A percentile compares a stretch with the other conserved stretches of the same genome.
Conservation (phyloP, 441 rosid genomes). For the Euphorbia celastroides region DNA sequence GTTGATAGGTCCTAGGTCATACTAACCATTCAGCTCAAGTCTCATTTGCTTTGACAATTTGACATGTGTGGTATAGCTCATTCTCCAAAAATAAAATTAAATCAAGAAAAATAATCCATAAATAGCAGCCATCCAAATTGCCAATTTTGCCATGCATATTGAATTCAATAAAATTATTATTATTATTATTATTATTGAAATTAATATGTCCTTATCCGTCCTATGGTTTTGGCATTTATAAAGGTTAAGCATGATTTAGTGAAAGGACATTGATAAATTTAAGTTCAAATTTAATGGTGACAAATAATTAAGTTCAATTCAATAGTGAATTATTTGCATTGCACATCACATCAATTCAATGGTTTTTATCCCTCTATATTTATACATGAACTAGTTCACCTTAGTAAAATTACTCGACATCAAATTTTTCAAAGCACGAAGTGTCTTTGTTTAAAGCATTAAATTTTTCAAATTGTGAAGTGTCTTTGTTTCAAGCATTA, state of each 20-base stretch:
- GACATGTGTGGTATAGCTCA: conserved; percentile 1
- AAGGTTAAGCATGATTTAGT: neutral
- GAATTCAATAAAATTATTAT: neutral
- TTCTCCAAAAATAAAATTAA: neutral
- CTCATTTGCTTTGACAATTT: neutral
- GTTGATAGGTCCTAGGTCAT: conserved; percentile 1
- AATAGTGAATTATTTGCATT: neutral
- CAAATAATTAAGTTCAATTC: neutral
- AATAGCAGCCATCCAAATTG: neutral
- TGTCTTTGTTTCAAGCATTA: too few species aligned
- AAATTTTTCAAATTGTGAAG: too few species aligned
- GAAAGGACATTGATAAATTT: neutral
- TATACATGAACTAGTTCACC: too few species aligned
- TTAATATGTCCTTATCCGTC: too few species aligned
- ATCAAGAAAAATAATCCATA: neutral
- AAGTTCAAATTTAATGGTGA: neutral
- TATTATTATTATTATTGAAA: too few species aligned
- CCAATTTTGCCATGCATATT: neutral
- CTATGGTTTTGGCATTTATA: neutral
- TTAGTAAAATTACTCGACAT: too few species aligned
- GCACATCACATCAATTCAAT: neutral
- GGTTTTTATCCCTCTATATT: neutral
- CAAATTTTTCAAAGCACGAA: too few species aligned
- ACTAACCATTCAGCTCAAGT: neutral
- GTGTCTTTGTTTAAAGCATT: too few species aligned